Evolutionary conservation across 2,329 filamentous ascomycete genomes (phyloP).

Genomic region (Thielaviopsis ethacetica): DNA sequence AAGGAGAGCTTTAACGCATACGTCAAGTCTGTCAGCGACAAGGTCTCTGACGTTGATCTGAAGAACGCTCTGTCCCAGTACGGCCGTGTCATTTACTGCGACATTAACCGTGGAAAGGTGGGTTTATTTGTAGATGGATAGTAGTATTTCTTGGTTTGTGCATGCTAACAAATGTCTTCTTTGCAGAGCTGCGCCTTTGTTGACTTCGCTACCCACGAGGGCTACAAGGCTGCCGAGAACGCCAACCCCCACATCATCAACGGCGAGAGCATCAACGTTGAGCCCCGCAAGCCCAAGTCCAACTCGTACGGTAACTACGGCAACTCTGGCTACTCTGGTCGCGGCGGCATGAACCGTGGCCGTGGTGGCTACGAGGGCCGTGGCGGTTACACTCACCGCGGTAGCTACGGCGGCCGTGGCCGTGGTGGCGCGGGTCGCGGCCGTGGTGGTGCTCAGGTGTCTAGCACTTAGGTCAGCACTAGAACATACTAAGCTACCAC

Average conservation of each 20-base stretch:
- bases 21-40: constrained; percentile 89
- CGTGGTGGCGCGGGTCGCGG: constrained; percentile 51
- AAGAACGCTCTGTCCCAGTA: constrained; percentile 54
- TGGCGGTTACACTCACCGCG: constrained; percentile 42
- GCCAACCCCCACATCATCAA: constrained; percentile 78
- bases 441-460: constrained; percentile 41
- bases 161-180: constrained; percentile 13
- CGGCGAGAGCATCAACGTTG: constrained; percentile 68
- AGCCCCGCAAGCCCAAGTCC: constrained; percentile 70
- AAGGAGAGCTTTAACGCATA: constrained; percentile 71
- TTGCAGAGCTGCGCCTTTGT: constrained; percentile 90
- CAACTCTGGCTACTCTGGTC: constrained; percentile 45
- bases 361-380: constrained; percentile 47
- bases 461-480: constrained; percentile 28
- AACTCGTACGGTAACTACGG: constrained; percentile 54
- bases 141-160: not conserved
- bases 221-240: constrained; percentile 65
- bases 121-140: constrained; percentile 13
- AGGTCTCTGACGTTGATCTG: constrained; percentile 61
- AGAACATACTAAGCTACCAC: constrained; percentile 1
- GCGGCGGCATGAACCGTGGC: constrained; percentile 38
- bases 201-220: constrained; percentile 69
- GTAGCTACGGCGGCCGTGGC: constrained; percentile 43
- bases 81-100: constrained; percentile 56
- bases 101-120: constrained; percentile 74